Evolutionary conservation across 345 rosid genomes (phyloP), one percentile per base, ranked within the genome.

Genomic region (Mercurialis annua): DNA sequence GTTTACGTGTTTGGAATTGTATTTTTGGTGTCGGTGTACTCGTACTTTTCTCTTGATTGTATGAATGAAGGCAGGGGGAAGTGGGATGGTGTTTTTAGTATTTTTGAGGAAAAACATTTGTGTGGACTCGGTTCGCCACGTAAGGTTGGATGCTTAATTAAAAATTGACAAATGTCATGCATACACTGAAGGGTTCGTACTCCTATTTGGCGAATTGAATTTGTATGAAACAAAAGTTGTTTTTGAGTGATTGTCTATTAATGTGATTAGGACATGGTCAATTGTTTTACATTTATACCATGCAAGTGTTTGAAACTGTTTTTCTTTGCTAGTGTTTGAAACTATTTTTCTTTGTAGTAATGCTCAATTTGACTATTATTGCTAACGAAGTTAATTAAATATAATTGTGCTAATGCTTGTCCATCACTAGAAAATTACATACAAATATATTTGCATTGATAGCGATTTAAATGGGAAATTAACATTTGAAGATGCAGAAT

Each of bases 61-160:
- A 34, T 21, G 53, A 15, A 34, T 21, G 53, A 15, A 73, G 73
- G 40, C 72, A 52, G 70, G 76, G 73, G 73, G 81, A 53, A 49
- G 64, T 71, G 77, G 67, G 74, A 6, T 48, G 69, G 71, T 77
- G 59, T 70, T 65, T 44, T 40, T 54, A 43, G 54, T 66, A 69
- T 69, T 69, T 31, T 54, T 34, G 55, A 65, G 79, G n/a, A n/a
- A n/a, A n/a, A n/a, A n/a, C n/a, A n/a, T n/a, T n/a, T n/a, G n/a
- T n/a, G n/a, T n/a, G n/a, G n/a, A n/a, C n/a, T n/a, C n/a, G n/a
- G n/a, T n/a, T n/a, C n/a, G n/a, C n/a, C n/a, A n/a, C n/a, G n/a
- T n/a, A n/a, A n/a, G n/a, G n/a, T n/a, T n/a, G n/a, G n/a, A n/a
- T n/a, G n/a, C n/a, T n/a, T n/a, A n/a, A n/a, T n/a, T n/a, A n/a